Evolutionary conservation across 345 rosid species (phyloP).

Genomic region (Mercurialis annua): DNA sequence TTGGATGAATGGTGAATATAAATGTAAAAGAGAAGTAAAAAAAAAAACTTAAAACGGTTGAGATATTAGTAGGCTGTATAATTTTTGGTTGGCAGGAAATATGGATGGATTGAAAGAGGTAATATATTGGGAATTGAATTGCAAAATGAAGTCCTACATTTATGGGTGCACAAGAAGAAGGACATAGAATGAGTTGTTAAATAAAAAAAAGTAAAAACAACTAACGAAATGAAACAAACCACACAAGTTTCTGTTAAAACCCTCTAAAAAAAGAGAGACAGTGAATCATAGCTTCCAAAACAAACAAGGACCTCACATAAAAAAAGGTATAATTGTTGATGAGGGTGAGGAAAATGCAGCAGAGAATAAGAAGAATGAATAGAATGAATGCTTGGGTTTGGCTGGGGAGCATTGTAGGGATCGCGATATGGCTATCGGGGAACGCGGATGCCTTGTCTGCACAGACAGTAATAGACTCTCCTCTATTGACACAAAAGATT

Average conservation of each 20-base stretch:
- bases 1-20: no score
- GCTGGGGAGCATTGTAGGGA: constrained; percentile 17
- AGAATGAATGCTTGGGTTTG: not conserved
- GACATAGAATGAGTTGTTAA: no score
- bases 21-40: no score
- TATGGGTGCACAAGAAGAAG: no score
- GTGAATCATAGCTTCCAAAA: constrained; percentile 11
- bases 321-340: not conserved
- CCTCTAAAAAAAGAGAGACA: constrained; percentile 26
- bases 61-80: no score
- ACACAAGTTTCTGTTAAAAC: constrained; percentile 18
- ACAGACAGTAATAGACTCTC: constrained; percentile 42
- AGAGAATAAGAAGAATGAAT: not conserved
- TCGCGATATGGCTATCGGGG: constrained; percentile 16
- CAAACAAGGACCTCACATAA: not conserved
- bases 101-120: no score
- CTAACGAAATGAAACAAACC: constrained; percentile 17
- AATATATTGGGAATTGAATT: no score
- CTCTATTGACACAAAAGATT: constrained; percentile 64
- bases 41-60: no score
- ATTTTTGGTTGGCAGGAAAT: no score
- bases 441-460: constrained; percentile 16
- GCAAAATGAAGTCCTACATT: no score
- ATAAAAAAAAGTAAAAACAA: no score
- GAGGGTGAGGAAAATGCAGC: not conserved